Conservation (phyloP, 768 basidiomycete species). For the Sarcodon aspratus region DNA sequence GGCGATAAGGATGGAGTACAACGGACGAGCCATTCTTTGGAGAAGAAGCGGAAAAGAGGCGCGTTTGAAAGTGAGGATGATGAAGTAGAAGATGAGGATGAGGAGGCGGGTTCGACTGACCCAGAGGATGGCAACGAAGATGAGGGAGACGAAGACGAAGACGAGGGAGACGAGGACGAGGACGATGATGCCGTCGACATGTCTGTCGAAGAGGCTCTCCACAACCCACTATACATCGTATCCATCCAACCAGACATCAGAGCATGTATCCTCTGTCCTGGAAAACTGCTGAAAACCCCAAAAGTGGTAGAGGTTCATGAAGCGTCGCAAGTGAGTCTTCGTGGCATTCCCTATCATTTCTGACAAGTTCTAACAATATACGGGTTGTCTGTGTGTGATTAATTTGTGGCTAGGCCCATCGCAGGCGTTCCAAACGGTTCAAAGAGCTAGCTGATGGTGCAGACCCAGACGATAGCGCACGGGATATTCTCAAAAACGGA, state of each 20-base stretch:
- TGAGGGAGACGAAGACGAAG: constrained; percentile 13
- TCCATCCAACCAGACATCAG: constrained; percentile 42
- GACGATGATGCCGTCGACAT: constrained; percentile 28
- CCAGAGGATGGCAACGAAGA: constrained; percentile 14
- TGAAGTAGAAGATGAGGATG: constrained; percentile 10
- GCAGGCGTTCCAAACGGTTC: constrained; percentile 46
- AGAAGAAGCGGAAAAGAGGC: neutral
- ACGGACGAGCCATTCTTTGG: constrained; percentile 7
- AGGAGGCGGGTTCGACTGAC: constrained; percentile 4
- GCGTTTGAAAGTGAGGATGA: constrained; percentile 13
- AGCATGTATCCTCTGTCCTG: constrained; percentile 60
- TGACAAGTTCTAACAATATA: neutral
- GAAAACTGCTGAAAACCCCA: constrained; percentile 53
- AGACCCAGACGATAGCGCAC: constrained; percentile 35
- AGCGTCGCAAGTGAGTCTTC: constrained; percentile 50
- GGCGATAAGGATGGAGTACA: constrained; percentile 7
- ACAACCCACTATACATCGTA: constrained; percentile 51
- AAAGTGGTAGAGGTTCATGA: constrained; percentile 48
- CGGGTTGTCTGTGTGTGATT: constrained; percentile 4
- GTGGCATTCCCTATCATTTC: constrained; percentile 11
- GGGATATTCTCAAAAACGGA: constrained; percentile 22
- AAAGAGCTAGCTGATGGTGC: constrained; percentile 25
- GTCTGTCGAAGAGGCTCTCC: constrained; percentile 46
- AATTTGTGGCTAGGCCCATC: constrained; percentile 40
- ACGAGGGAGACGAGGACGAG: constrained; percentile 9